Conservation (phyloP, 768 basidiomycete genomes). For the Naganishia vaughanmartiniae region DNA sequence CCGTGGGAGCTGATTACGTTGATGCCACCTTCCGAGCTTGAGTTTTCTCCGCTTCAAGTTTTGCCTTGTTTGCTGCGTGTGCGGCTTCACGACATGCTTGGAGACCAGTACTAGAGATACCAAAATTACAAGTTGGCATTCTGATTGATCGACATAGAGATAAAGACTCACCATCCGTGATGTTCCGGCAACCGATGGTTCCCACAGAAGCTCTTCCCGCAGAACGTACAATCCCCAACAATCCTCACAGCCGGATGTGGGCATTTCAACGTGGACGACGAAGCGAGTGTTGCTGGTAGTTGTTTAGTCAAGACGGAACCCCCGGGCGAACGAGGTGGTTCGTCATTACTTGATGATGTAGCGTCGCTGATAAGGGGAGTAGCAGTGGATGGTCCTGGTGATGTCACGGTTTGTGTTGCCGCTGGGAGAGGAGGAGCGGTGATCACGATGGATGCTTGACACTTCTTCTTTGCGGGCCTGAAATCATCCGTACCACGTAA, state of each 20-base stretch:
- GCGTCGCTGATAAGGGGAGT: conserved; percentile 14
- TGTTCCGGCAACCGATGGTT: conserved; percentile 49
- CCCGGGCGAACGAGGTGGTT: conserved; percentile 20
- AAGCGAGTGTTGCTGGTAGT: conserved; percentile 43
- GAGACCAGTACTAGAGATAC: conserved; percentile 41
- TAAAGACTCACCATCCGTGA: conserved; percentile 49
- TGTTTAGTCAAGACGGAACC: neutral
- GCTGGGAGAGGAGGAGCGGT: conserved; percentile 34
- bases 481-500: neutral
- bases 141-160: neutral
- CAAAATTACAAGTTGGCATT: neutral
- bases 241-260: conserved; percentile 46
- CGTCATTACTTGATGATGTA: neutral
- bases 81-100: conserved; percentile 50
- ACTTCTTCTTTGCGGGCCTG: conserved; percentile 52
- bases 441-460: conserved; percentile 45
- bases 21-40: conserved; percentile 50
- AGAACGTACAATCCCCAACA: conserved; percentile 49
- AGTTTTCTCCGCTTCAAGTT: conserved; percentile 47
- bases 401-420: conserved; percentile 41
- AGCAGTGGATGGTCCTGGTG: conserved; percentile 32
- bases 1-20: conserved; percentile 33
- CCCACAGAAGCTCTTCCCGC: conserved; percentile 45
- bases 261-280: conserved; percentile 47
- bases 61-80: conserved; percentile 50